Conservation (phyloP, 176 grass and related monocot species). For the Oryza nivara region DNA sequence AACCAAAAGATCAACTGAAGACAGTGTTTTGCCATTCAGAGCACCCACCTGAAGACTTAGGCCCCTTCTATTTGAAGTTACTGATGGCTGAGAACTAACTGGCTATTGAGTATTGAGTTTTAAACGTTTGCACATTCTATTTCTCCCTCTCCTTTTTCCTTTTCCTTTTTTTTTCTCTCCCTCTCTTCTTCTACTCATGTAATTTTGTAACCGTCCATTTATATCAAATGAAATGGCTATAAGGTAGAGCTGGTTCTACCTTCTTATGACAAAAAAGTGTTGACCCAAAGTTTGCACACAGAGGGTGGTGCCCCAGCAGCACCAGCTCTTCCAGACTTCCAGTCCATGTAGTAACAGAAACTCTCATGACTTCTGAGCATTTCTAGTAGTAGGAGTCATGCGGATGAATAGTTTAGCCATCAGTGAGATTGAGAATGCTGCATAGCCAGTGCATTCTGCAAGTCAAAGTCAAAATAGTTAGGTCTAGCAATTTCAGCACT, state of each 20-base stretch:
- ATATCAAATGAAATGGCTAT: no score
- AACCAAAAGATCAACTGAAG: conserved; percentile 72
- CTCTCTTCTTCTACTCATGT: no score
- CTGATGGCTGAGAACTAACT: conserved; percentile 40
- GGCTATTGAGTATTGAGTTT: conserved; percentile 53
- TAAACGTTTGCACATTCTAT: no score
- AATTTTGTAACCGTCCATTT: no score
- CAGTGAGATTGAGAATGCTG: not conserved
- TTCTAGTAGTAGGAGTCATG: conserved; percentile 3
- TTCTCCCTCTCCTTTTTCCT: no score
- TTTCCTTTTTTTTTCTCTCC: no score
- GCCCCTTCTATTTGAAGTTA: conserved; percentile 51
- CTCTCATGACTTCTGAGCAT: not conserved
- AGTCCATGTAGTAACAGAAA: conserved; percentile 79
- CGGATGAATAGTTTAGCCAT: conserved; percentile 1
- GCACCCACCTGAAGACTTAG: conserved; percentile 60
- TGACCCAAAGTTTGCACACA: conserved; percentile 59
- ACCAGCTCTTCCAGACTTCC: conserved; percentile 72
- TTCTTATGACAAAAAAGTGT: not conserved
- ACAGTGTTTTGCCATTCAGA: conserved; percentile 59
- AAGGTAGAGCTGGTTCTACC: no score
- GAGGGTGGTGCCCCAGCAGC: conserved; percentile 69
- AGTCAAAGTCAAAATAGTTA: conserved; percentile 11
- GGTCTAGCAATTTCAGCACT: not conserved
- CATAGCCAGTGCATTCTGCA: conserved; percentile 35